Base-by-base conservation (phyloP, 352 stramenopile species). In the Globisporangium polare region DNA sequence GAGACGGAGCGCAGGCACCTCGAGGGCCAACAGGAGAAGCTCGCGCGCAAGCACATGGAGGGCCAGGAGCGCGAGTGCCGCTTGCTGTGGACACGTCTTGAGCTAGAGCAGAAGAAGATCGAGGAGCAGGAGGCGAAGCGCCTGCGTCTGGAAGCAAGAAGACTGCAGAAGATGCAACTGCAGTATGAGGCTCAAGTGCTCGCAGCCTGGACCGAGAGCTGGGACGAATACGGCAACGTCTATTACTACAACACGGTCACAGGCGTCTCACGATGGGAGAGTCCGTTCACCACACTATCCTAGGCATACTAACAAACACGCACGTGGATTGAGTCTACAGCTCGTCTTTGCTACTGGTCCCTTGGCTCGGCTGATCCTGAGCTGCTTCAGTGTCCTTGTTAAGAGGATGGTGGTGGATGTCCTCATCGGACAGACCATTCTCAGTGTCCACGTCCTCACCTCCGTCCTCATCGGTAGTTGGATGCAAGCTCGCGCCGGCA, bases 221-320 rank as follows among this genome's bases (percentile, higher is more conserved):
- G 75, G 67, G 81, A 91, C 49, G 59, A 67, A 27, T 45, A 62
- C 10, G 75, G 77, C 15, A 87, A 87, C 45, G 56, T 63, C 9
- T 89, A 88, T 53, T 91, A 80, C 60, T 89, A 87, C 69, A 91
- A 91, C 42, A 66, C 68, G 18, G 22, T 77, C 2, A 77, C 79
- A 0, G 77, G 75, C 1, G 20, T 71, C 37, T 85, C 79, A 0
- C 81, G 88, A 65, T 91, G 81, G 78, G 77, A 83, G 18, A 66
- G 49, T 50, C 80, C 61, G 27, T 50, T 53, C n/a, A 12, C 4
- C 27, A 39, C 26, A 39, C 49, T 39, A 35, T 39, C n/a, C 12
- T 37, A 53, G 17, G 8, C 20, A 35, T 2, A 39, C 12, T 17
- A n/a, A 33, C 22, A 15, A 31, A 27, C 12, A 39, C 33, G 15